Evolutionary conservation across 805 yeast genomes (phyloP).

Genomic region (Tetrapisispora taiwanensis): DNA sequence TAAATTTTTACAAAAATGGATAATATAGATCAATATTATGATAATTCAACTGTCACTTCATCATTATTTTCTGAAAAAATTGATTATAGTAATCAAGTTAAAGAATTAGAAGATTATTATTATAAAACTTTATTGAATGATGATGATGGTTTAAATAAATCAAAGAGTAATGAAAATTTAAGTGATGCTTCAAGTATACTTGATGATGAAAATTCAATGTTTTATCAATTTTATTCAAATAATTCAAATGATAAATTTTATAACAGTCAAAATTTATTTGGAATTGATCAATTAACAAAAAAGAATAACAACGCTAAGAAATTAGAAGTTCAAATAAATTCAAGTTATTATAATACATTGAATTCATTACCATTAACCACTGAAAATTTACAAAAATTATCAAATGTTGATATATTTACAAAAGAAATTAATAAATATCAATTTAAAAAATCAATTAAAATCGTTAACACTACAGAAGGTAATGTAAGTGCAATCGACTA

Average conservation of each 20-base stretch:
- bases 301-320: neutral
- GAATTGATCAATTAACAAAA: neutral
- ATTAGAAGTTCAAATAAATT: conserved; percentile 25
- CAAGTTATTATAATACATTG: conserved; percentile 13
- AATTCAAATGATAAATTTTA: neutral
- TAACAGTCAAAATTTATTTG: neutral
- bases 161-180: conserved; percentile 1
- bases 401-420: conserved; percentile 2
- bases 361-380: conserved; percentile 22
- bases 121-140: conserved; percentile 23
- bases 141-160: conserved; percentile 7
- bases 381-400: conserved; percentile 21
- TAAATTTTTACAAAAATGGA: neutral
- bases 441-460: neutral
- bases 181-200: conserved; percentile 3
- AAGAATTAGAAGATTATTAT: conserved; percentile 29
- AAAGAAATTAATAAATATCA: neutral
- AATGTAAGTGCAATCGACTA: neutral
- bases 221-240: neutral
- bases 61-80: conserved; percentile 23
- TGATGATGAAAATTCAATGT: neutral
- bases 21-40: neutral
- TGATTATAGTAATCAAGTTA: conserved; percentile 17
- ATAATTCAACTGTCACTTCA: conserved; percentile 4
- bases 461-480: neutral